phyloP scores from a whole-genome alignment of 495 filamentous ascomycete species.

The Letharia columbiana region DNA sequence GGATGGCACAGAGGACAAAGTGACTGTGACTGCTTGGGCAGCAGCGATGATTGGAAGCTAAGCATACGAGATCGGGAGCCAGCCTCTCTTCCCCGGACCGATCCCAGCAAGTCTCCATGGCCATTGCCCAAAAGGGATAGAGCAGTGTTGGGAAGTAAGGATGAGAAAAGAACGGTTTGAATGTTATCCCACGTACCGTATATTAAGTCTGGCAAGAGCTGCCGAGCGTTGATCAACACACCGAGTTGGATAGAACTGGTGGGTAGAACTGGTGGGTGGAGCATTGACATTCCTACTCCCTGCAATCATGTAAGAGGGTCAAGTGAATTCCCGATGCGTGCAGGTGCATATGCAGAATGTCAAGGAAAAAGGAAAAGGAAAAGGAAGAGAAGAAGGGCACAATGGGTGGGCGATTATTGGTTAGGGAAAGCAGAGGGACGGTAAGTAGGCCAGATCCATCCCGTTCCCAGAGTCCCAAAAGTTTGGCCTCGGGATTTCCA shows the following conservation, averaged over 20 bases:
- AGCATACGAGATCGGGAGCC: constrained; percentile 1
- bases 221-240: not conserved
- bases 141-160: not conserved
- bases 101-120: not conserved
- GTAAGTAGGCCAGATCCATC: not conserved
- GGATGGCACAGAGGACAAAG: not conserved
- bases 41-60: not conserved
- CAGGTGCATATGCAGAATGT: not conserved
- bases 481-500: not conserved
- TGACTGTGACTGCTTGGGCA: constrained; percentile 11
- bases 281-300: not conserved
- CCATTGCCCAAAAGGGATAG: not conserved
- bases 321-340: not conserved
- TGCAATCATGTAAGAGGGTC: not conserved
- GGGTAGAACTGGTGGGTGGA: not conserved
- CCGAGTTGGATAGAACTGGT: not conserved
- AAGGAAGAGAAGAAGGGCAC: no score
- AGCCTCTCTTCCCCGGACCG: constrained; percentile 6
- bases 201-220: not conserved
- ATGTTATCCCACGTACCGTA: not conserved
- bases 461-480: constrained; percentile 1
- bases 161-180: not conserved
- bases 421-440: not conserved
- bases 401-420: not conserved
- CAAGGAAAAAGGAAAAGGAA: not conserved